Base-by-base conservation (phyloP, 192 early-diverging fungal species). In the Mortierella claussenii region DNA sequence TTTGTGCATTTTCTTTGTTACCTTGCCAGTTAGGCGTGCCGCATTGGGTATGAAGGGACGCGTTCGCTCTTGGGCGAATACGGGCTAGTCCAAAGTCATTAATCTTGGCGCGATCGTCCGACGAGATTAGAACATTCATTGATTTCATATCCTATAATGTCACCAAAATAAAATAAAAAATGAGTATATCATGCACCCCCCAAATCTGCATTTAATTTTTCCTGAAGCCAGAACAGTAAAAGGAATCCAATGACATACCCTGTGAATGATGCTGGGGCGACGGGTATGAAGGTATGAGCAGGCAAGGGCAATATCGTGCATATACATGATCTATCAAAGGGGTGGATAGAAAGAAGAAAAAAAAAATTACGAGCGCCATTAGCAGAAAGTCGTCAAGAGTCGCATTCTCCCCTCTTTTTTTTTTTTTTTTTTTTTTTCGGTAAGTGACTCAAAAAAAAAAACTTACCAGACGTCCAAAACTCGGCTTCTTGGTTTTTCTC, bases 71-170 rank as follows among this genome's bases (percentile, higher is more conserved):
- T 51, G 89, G 90, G 10, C 91, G 82, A 45, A 93, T 93, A n/a
- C 91, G 89, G 2, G 91, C 91, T 58, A 93, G 60, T 11, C 91
- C 91, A 87, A 93, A 93, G 69, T 93, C 91, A 66, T 93, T 93
- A 27, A 93, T 90, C 69, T 93, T 93, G 20, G 91, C 91, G 6
- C 91, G 78, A 60, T 89, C 83, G 60, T 91, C 84, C 12, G 80
- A 48, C 8, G 83, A 83, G 45, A 86, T 86, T 82, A 93, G 62
- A 32, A 93, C 87, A 60, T 93, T 93, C 90, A 91, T 91, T 2
- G 91, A 93, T 68, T 93, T 93, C 45, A 93, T 80, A 59, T 93
- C 91, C 83, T 86, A 63, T 23, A 32, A 54, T 5, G 23, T 34
- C n/a, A n/a, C n/a, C n/a, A n/a, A n/a, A n/a, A n/a, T n/a, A n/a